Conservation (phyloP, 306 rosid genomes). For the Trichosanthes truncata region DNA sequence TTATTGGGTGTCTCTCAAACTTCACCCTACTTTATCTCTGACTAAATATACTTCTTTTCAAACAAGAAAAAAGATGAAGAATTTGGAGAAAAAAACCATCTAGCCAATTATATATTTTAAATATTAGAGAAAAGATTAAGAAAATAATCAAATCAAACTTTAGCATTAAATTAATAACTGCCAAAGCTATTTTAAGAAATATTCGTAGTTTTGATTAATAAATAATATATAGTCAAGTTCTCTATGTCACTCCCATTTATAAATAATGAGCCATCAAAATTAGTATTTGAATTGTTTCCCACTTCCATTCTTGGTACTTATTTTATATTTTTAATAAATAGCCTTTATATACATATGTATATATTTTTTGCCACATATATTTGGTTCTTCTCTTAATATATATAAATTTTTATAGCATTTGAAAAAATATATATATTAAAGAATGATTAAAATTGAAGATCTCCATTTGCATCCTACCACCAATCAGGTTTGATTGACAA, state of each 20-base stretch:
- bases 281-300: not conserved
- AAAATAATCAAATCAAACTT: not conserved
- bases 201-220: not conserved
- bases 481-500: not conserved
- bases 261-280: not conserved
- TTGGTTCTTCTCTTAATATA: not conserved
- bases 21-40: too few species aligned
- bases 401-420: not conserved
- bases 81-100: too few species aligned
- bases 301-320: not conserved
- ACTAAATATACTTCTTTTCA: too few species aligned
- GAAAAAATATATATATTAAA: not conserved
- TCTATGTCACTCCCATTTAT: not conserved
- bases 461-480: not conserved
- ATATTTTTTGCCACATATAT: not conserved
- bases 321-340: not conserved
- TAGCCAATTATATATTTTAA: not conserved
- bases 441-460: not conserved
- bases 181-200: not conserved
- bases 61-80: too few species aligned
- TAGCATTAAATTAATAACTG: not conserved
- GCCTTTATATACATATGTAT: not conserved
- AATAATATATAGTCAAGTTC: not conserved
- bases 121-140: not conserved
- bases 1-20: too few species aligned